Evolutionary conservation across 768 basidiomycete genomes (phyloP).

Genomic region (Leccinum ochraceum): DNA sequence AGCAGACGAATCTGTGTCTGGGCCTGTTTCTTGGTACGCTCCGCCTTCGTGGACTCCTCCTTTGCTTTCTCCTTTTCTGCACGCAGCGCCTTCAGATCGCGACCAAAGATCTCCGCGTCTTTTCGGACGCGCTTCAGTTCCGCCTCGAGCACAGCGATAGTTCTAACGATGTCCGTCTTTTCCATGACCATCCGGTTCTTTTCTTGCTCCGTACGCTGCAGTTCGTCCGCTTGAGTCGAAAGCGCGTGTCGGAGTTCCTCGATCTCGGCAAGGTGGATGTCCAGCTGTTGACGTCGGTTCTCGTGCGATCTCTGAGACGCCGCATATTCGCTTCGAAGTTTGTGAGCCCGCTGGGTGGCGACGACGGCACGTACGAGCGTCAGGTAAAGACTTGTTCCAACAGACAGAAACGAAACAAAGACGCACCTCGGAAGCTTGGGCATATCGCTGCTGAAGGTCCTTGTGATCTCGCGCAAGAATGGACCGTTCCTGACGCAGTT

Average conservation of each 20-base stretch:
- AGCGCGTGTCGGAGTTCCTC: constrained; percentile 73
- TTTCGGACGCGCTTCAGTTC: constrained; percentile 75
- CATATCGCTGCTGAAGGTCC: background rate
- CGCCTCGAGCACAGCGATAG: constrained; percentile 66
- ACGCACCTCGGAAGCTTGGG: background rate
- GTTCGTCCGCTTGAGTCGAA: constrained; percentile 56
- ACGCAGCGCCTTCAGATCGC: constrained; percentile 68
- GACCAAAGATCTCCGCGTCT: constrained; percentile 77
- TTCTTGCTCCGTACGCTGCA: constrained; percentile 65
- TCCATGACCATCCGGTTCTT: constrained; percentile 61
- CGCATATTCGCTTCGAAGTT: constrained; percentile 61
- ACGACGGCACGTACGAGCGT: background rate
- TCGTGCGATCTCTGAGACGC: constrained; percentile 68
- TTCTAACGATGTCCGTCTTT: constrained; percentile 64
- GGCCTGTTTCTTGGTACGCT: constrained; percentile 66
- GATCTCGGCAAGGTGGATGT: constrained; percentile 69
- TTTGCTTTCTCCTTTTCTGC: constrained; percentile 67
- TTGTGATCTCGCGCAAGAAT: constrained; percentile 70
- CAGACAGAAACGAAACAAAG: background rate
- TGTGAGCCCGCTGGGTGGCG: constrained; percentile 52
- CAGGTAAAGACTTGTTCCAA: background rate
- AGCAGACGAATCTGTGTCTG: constrained; percentile 65
- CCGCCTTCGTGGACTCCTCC: constrained; percentile 55
- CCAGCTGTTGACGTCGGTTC: constrained; percentile 70
- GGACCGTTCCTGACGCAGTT: constrained; percentile 75